Base-by-base conservation (phyloP, 1,284 basidiomycete species). In the Quambalaria eucalypti region DNA sequence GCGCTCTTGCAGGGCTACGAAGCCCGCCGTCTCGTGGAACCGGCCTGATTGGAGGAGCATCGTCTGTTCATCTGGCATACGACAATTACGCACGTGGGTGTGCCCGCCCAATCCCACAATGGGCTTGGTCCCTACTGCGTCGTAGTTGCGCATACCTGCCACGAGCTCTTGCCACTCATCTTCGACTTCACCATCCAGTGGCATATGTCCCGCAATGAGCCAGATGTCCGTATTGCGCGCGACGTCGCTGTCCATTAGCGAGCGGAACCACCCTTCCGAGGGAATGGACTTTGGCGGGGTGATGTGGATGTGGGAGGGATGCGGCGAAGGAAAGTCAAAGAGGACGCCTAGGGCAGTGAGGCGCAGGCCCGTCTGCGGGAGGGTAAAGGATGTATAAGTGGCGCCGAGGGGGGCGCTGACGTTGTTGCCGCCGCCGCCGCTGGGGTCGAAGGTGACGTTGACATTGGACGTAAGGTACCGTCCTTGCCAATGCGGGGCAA, bases 401-500 rank as follows among this genome's bases (percentile, higher is more conserved):
- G 56, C 59, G 28, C 66, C 69, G 30, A 74, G 63, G 7, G 65
- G 68, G 29, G 56, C 59, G 21, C 65, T 66, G 33, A 71, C 63
- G 8, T 62, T 66, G n/a, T 5, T 47, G 14, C 49, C 39, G 4
- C 55, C 61, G n/a, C 60, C 54, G 1, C 55, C 54, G 21, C 56
- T 46, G 1, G 64, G 54, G 21, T 69, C 44, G 16, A 61, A 56
- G n/a, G n/a, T n/a, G 46, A 70, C 66, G 30, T 62, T 61, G 50
- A 68, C 64, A 48, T 66, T 66, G 57, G 56, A 64, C 1, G 66
- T 66, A 52, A 71, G 60, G 51, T 64, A 69, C 16, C 65, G 57
- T 5, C 60, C 66, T 23, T 55, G 55, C 62, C 62, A 80, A 51
- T 81, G 78, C 2, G 87, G 87, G 4, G 80, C 85, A 68, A 87